These are phyloP conservation scores for Phytophthora palmivora DNA, from an alignment of 352 stramenopile species.

Conservation along the genomic window DNA sequence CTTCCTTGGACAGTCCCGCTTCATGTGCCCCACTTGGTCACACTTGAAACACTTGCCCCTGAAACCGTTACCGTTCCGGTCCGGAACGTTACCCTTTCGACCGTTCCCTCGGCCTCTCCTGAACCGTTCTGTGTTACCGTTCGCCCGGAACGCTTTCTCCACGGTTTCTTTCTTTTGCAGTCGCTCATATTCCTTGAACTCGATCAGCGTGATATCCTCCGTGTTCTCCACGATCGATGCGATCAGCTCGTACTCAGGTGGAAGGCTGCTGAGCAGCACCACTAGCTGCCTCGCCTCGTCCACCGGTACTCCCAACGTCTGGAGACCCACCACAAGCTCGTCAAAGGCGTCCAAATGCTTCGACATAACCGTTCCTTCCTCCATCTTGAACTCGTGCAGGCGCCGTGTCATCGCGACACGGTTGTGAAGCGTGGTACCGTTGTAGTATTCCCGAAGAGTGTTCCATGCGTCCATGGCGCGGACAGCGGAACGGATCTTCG, in stretches of 20 bases:
- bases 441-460: conserved; percentile 2
- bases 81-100: conserved; percentile 15
- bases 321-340: conserved; percentile 34
- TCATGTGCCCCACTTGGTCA: too few species aligned
- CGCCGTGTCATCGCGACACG: conserved; percentile 1
- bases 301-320: conserved; percentile 21
- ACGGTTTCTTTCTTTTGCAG: conserved; percentile 20
- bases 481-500: too few species aligned
- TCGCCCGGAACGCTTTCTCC: neutral
- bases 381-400: conserved; percentile 17
- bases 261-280: conserved; percentile 31
- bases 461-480: conserved; percentile 1
- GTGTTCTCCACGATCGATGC: conserved; percentile 24
- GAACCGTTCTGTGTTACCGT: conserved; percentile 8
- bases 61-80: too few species aligned
- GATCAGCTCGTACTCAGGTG: conserved; percentile 33
- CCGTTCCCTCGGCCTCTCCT: conserved; percentile 2
- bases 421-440: conserved; percentile 4
- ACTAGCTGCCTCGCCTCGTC: conserved; percentile 35
- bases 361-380: neutral
- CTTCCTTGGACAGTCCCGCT: neutral
- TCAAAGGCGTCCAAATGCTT: conserved; percentile 35
- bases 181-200: conserved; percentile 28
- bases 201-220: conserved; percentile 13
- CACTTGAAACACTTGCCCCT: too few species aligned